Percentiles rank a stretch among this genome's conserved stretches.
Conservation (phyloP, 768 basidiomycete species). For the Rhizopogon vesiculosus region DNA sequence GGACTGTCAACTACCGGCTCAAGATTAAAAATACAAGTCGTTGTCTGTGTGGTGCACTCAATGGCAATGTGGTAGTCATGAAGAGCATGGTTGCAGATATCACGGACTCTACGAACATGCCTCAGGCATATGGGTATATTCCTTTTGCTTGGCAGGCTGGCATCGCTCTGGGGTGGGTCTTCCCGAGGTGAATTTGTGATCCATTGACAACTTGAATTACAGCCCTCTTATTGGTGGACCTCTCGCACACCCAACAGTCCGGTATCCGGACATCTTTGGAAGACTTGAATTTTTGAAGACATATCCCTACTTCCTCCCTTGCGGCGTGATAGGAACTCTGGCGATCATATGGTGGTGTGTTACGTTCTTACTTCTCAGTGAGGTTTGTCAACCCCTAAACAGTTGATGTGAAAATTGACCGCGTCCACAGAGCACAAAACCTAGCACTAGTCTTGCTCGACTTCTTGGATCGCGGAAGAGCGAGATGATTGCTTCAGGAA, state of each 20-base stretch:
- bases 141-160: slow-evolving; percentile 44
- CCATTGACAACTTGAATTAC: background rate
- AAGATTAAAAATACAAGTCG: slow-evolving; percentile 20
- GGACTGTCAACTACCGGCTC: background rate
- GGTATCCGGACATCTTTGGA: slow-evolving; percentile 55
- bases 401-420: background rate
- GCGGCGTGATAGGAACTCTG: slow-evolving; percentile 54
- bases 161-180: slow-evolving; percentile 30
- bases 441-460: background rate
- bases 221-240: slow-evolving; percentile 63
- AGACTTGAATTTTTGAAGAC: slow-evolving; percentile 48
- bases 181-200: slow-evolving; percentile 22
- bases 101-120: slow-evolving; percentile 15
- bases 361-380: slow-evolving; percentile 44
- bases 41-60: slow-evolving; percentile 35
- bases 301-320: slow-evolving; percentile 68
- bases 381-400: slow-evolving; percentile 25
- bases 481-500: background rate
- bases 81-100: slow-evolving; percentile 39
- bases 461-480: background rate
- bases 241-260: slow-evolving; percentile 59
- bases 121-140: slow-evolving; percentile 48
- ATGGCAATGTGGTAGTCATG: slow-evolving; percentile 44
- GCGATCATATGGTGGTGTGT: slow-evolving; percentile 44
- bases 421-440: background rate